Base-by-base conservation (phyloP, 140 eudicot genomes). In the Ambrosia hybrid region DNA sequence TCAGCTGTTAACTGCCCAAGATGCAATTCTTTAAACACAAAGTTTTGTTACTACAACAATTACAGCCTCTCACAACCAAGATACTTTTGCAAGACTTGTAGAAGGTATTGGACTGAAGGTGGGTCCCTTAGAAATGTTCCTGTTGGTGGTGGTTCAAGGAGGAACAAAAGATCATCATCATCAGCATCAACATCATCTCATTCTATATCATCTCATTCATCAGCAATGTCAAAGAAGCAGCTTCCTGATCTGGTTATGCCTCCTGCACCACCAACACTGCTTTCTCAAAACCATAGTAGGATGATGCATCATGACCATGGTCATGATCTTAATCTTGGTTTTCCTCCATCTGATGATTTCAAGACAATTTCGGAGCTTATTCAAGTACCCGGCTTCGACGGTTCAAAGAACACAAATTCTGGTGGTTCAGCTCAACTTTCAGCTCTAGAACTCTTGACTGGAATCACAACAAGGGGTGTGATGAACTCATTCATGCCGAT, bases 41-140 rank as follows among this genome's bases (percentile, higher is more conserved):
- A 92, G 73, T 92, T 92, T 51, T 89, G 96, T 71, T 92, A 89
- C 65, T 89, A 89, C 93, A 89, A 92, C 88, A 92, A 92, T 66
- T 92, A 92, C 89, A 87, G 92, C 62, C 91, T 89, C 6, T 81
- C 98, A 3, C 98, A 92, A 48, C 98, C 98, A n/a, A 83, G 98
- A 73, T 89, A 92, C 79, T 92, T 92, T 52, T 92, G 98, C 85
- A 92, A 92, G 78, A 81, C 96, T 58, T 92, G 98, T 73, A 78
- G 92, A 76, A 87, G 98, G 80, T 92, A 92, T 57, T 89, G 98
- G 98, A 92, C 98, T 38, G 94, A 89, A 76, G 98, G 98, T 62
- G 98, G 98, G 38, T 75, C 96, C 63, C 83, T 92, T 10, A 73
- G 98, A 77, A 92, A 84, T 79, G 90, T 88, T 26, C 97, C 97